Conservation (phyloP, 2,329 filamentous ascomycete species). For the Aspergillus spinulosporus region DNA sequence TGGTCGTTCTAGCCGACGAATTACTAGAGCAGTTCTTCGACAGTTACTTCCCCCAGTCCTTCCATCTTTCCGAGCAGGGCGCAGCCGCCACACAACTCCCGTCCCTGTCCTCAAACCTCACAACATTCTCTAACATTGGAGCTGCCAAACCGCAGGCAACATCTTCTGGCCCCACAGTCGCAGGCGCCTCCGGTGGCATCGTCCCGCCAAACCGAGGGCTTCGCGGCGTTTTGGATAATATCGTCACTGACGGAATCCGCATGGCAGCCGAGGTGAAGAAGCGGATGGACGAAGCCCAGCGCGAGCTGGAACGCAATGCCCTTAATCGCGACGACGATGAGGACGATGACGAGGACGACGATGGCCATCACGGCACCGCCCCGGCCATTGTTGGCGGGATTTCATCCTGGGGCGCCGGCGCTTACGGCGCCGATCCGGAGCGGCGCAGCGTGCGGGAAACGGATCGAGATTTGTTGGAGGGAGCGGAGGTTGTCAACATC, state of each 20-base stretch:
- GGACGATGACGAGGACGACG: slow-evolving; percentile 69
- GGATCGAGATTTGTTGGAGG: slow-evolving; percentile 65
- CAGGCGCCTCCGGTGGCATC: slow-evolving; percentile 58
- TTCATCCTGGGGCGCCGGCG: slow-evolving; percentile 42
- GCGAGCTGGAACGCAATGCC: slow-evolving; percentile 82
- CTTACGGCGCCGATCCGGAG: slow-evolving; percentile 59
- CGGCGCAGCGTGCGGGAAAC: slow-evolving; percentile 52
- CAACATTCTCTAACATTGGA: slow-evolving; percentile 76
- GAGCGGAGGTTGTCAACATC: slow-evolving; percentile 65
- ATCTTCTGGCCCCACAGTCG: slow-evolving; percentile 43
- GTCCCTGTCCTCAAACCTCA: slow-evolving; percentile 68
- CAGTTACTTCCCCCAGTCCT: slow-evolving; percentile 87
- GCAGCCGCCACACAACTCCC: slow-evolving; percentile 48
- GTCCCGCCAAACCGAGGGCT: slow-evolving; percentile 71
- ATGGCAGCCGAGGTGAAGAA: slow-evolving; percentile 89
- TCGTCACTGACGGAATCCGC: slow-evolving; percentile 95
- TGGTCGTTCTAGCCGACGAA: slow-evolving; percentile 97
- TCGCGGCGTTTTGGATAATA: slow-evolving; percentile 91
- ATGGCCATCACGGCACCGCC: slow-evolving; percentile 43
- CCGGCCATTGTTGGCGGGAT: slow-evolving; percentile 37
- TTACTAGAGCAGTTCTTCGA: slow-evolving; percentile 97
- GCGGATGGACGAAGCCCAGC: slow-evolving; percentile 93
- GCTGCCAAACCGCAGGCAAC: slow-evolving; percentile 45
- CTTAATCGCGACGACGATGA: slow-evolving; percentile 67
- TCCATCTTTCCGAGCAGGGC: slow-evolving; percentile 74